Conservation (phyloP, 768 basidiomycete genomes). For the Baorangia bicolor region DNA sequence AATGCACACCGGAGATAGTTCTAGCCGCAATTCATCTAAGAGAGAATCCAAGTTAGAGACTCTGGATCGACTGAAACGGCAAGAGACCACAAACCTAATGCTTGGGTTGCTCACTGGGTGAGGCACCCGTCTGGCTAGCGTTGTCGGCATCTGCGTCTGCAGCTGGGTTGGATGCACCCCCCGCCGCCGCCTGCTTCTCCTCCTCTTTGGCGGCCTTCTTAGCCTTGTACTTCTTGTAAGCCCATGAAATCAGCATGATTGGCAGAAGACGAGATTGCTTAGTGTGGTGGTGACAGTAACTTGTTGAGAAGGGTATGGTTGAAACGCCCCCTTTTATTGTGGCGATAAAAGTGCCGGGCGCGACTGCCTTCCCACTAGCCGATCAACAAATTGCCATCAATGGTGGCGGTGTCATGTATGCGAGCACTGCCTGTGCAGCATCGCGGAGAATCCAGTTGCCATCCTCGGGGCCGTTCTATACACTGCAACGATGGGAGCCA, state of each 20-base stretch:
- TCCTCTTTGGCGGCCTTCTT: slow-evolving; percentile 21
- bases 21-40: background rate
- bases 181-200: slow-evolving; percentile 4
- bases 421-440: background rate
- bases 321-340: slow-evolving; percentile 8
- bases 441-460: too few species aligned
- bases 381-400: background rate
- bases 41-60: background rate
- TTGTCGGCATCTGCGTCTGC: background rate
- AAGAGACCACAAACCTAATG: slow-evolving; percentile 11
- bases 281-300: background rate
- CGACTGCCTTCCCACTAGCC: background rate
- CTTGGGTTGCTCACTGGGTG: background rate
- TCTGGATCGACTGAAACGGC: too few species aligned
- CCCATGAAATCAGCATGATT: slow-evolving; percentile 14
- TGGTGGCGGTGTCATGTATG: background rate
- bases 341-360: background rate
- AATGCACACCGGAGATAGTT: background rate
- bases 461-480: background rate
- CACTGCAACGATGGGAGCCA: background rate
- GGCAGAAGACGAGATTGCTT: background rate
- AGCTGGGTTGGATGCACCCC: background rate
- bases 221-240: slow-evolving; percentile 28
- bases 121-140: background rate
- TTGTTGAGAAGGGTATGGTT: background rate